These are phyloP conservation scores for Salix purpurea DNA, from an alignment of 345 rosid genomes.

Conservation along the genomic window DNA sequence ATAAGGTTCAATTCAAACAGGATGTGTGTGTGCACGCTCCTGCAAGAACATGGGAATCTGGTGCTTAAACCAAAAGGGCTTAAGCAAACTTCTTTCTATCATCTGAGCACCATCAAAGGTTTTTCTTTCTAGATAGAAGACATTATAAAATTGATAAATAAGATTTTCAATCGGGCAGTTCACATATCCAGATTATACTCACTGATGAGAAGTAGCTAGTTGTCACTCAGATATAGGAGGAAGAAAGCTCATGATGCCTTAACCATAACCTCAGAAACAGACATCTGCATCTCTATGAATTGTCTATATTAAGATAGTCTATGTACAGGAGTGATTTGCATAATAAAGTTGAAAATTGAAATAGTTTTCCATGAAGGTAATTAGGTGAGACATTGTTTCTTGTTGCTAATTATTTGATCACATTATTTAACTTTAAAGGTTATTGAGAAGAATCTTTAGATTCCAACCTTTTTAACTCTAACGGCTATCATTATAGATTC, in stretches of 20 bases:
- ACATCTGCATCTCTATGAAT: neutral
- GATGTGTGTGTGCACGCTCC: slow-evolving; percentile 7
- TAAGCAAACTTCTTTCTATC: neutral
- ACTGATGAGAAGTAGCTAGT: neutral
- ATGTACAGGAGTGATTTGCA: neutral
- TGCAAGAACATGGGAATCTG: neutral
- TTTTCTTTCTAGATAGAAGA: neutral
- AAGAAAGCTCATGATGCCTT: neutral
- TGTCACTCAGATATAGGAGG: slow-evolving; percentile 1
- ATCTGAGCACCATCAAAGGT: neutral
- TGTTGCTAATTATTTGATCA: neutral
- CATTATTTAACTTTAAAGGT: neutral
- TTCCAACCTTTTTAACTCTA: slow-evolving; percentile 12
- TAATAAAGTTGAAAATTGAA: neutral
- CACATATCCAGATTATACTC: neutral
- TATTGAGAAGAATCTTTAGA: slow-evolving; percentile 2
- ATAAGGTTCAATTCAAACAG: neutral
- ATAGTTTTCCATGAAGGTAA: neutral
- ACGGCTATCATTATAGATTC: neutral
- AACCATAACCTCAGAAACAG: neutral
- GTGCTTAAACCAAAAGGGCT: neutral
- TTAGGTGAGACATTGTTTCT: neutral
- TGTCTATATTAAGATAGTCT: neutral
- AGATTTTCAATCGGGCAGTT: neutral
- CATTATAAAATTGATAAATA: neutral